Base-by-base conservation (phyloP, 108 stramenopile genomes). In the Nitzschia putrida region DNA sequence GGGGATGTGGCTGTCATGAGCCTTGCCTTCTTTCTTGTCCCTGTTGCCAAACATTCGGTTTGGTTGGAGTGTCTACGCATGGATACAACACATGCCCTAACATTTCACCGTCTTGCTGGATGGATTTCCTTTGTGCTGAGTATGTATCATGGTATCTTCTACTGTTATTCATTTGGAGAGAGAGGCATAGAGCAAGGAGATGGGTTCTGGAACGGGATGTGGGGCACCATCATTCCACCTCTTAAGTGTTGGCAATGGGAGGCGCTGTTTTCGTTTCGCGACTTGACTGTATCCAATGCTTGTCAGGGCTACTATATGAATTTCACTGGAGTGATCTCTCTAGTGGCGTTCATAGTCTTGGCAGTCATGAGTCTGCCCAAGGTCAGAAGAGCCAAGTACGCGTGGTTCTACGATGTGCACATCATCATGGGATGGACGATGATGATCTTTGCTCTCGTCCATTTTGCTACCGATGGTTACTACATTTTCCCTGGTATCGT, bases 401-500 rank as follows among this genome's bases (percentile, higher is more conserved):
- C 34, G 14, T 50, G 68, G 18, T 76, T 76, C 53, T 76, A 76
- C 69, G 11, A 22, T 6, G n/a, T 44, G 11, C 75, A 76, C 39
- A 55, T 76, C 8, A 37, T 60, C 2, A 49, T 68, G 9, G 45
- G 22, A 7, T 56, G 50, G 63, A 14, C 75, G 3, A 59, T 76
- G 53, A 56, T 83, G 24, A 52, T 80, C 18, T 40, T 22, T 9
- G 56, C 77, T 16, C 55, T 84, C 20, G 42, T 74, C 63, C 84
- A 85, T 61, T 79, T 73, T 51, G 61, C 66, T 24, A 69, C 64
- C 23, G 67, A 76, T 53, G 73, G 70, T 25, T 68, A 60, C 40
- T 79, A 72, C 53, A 20, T 82, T 34, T 55, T 69, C 20, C 84
- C 84, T 9, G 70, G 75, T 39, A 40, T 85, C 1, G 21, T 80